Evolutionary conservation across 441 rosid species (phyloP).

Genomic region (Corymbia calophylla): DNA sequence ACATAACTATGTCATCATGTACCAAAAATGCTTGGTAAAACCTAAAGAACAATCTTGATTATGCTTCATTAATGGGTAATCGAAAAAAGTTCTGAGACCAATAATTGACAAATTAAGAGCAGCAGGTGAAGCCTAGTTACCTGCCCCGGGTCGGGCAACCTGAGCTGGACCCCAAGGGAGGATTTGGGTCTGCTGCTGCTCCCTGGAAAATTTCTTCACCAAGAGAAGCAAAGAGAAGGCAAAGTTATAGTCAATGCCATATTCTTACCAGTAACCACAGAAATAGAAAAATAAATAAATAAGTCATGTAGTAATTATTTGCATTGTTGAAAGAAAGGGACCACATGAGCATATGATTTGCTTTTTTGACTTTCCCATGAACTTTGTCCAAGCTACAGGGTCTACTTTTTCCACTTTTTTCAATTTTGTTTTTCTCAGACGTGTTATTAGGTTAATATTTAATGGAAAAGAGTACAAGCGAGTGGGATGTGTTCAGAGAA

Average conservation of each 20-base stretch:
- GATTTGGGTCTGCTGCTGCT: neutral
- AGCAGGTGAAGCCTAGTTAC: constrained; percentile 6
- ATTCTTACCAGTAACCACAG: neutral
- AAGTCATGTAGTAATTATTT: neutral
- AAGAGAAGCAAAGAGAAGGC: neutral
- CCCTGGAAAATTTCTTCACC: constrained; percentile 5
- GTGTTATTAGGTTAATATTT: neutral
- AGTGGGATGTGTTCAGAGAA: neutral
- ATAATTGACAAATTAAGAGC: neutral
- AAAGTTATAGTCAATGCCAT: neutral
- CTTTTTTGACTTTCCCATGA: neutral
- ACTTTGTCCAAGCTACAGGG: neutral
- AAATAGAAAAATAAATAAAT: neutral
- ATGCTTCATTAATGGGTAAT: neutral
- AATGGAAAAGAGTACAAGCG: neutral
- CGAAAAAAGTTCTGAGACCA: neutral
- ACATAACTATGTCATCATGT: neutral
- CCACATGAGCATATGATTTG: neutral
- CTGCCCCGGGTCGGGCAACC: neutral
- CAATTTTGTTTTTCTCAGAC: neutral
- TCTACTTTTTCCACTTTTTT: neutral
- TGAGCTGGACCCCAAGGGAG: constrained; percentile 8
- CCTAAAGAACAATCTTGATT: neutral
- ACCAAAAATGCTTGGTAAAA: neutral
- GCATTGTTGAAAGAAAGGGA: neutral